Evolutionary conservation across 257 asterid species (phyloP), one percentile per base, ranked within the genome.

Genomic region (Penstemon newberryi): DNA sequence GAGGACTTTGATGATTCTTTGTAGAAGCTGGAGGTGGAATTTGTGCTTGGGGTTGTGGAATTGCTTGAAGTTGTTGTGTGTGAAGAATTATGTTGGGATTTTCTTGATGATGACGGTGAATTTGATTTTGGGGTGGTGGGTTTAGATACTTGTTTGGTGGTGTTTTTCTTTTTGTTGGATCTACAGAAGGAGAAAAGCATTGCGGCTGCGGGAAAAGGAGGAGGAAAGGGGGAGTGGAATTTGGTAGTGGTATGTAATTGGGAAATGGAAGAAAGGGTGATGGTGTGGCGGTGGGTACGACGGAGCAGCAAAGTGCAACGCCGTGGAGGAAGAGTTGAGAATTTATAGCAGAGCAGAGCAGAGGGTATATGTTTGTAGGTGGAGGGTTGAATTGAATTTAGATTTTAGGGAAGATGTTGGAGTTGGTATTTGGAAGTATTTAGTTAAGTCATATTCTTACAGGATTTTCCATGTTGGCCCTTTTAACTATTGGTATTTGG

Each of bases 21-120:
- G 69, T 72, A 75, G 63, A 85, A 85, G 75, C 81, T 78, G 9
- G 85, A 75, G 77, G 91, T 88, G 8, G 96, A 86, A 18, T 81
- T 86, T 2, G 86, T 73, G 75, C 83, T 78, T 3, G 86, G 86
- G n/a, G 83, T 63, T 1, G 80, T 47, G 77, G 82, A 81, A 61
- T 80, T 75, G 42, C 72, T 77, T 71, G 79, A 70, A 78, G 75
- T 79, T 44, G 75, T 63, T 7, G 82, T 66, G 12, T 63, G 56
- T 1, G 59, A 65, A 0, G 81, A 62, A 8, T 45, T 46, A 1
- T 68, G 73, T 0, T 55, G 61, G 57, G 81, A 52, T 45, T 79
- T 77, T 49, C 67, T 71, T 8, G 85, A 60, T 7, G 87, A 39
- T 4, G 86, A 59, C 8, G 85, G 57, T 57, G 85, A 63, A 18